Conservation (phyloP, 768 basidiomycete genomes). For the Infundibulicybe gibba region DNA sequence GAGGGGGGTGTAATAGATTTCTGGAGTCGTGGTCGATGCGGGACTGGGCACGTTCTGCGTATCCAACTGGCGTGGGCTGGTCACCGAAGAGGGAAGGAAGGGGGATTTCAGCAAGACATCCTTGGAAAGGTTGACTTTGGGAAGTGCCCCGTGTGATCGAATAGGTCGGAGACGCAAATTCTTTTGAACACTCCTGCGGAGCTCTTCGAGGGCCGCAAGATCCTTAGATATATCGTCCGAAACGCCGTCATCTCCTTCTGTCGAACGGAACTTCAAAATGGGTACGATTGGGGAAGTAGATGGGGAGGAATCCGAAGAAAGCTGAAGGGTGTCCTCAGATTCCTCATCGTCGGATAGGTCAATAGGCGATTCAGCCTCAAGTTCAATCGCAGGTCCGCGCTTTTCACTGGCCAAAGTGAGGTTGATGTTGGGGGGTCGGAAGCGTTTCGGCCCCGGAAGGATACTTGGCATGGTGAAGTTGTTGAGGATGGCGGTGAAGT, state of each 20-base stretch:
- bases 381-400: constrained; percentile 26
- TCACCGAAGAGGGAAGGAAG: constrained; percentile 11
- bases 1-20: constrained; percentile 52
- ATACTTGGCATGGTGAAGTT: too few species aligned
- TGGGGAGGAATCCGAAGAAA: constrained; percentile 32
- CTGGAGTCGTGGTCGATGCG: constrained; percentile 35
- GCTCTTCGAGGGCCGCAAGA: constrained; percentile 61
- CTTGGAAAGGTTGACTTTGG: constrained; percentile 36
- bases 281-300: constrained; percentile 27
- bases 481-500: too few species aligned
- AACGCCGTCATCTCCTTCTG: constrained; percentile 28
- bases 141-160: constrained; percentile 50
- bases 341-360: constrained; percentile 32
- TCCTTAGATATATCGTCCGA: constrained; percentile 66
- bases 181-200: constrained; percentile 69
- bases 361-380: constrained; percentile 33
- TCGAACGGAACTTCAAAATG: constrained; percentile 24
- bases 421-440: constrained; percentile 51
- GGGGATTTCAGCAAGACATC: constrained; percentile 22
- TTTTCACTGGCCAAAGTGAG: constrained; percentile 31
- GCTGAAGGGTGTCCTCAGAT: constrained; percentile 34
- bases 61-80: constrained; percentile 19
- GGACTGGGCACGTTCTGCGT: constrained; percentile 42
- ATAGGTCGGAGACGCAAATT: constrained; percentile 81
- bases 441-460: constrained; percentile 26